Conservation (phyloP, 345 rosid species). For the Noccaea bulbosa region DNA sequence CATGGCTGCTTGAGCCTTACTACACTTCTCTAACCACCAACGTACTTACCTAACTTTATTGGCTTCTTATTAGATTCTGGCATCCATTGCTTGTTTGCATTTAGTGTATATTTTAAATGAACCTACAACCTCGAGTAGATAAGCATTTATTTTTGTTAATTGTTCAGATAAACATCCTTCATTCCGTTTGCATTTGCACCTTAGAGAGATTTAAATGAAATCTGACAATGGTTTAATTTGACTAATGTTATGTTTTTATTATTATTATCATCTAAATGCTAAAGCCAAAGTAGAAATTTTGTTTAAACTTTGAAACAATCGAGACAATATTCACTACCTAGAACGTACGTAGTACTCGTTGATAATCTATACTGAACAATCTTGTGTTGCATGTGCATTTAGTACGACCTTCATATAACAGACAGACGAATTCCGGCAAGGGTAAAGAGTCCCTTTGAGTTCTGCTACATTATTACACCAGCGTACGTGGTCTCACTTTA, state of each 20-base stretch:
- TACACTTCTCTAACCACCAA: constrained; percentile 61
- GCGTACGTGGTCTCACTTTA: constrained; percentile 21
- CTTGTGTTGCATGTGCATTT: constrained; percentile 49
- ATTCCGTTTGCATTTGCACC: not conserved
- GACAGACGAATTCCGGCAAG: constrained; percentile 51
- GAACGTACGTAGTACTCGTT: not conserved
- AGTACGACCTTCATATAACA: constrained; percentile 60
- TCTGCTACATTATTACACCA: constrained; percentile 73
- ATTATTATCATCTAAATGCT: not conserved
- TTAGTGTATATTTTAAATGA: not conserved
- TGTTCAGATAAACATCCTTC: not conserved
- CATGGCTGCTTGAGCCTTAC: constrained; percentile 85
- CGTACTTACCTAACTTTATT: constrained; percentile 51
- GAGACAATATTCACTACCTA: not conserved
- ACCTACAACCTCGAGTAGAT: no score
- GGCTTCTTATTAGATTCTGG: not conserved
- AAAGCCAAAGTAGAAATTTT: not conserved
- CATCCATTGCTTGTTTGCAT: not conserved
- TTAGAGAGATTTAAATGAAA: no score
- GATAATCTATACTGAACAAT: not conserved
- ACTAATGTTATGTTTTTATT: no score
- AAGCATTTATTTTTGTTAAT: not conserved
- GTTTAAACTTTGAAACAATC: not conserved
- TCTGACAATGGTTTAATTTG: no score
- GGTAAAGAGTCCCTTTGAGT: constrained; percentile 63